Percentiles rank a stretch among this genome's conserved stretches.
These are phyloP conservation scores for Penicillium manginii DNA, from an alignment of 495 filamentous ascomycete genomes.

Conservation along the genomic window DNA sequence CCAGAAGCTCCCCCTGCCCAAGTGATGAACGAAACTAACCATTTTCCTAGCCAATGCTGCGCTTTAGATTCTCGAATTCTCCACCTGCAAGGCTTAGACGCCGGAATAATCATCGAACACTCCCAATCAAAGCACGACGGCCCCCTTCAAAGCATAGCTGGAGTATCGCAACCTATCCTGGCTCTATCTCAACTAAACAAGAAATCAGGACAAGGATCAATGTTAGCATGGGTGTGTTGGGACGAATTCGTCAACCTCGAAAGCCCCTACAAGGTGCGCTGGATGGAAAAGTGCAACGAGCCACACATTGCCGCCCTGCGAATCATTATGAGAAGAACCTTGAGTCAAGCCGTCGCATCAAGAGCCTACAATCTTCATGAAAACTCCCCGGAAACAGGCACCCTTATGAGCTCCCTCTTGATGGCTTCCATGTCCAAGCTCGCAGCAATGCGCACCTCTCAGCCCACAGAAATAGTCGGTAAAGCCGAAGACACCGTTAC, in stretches of 20 bases:
- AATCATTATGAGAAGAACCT: conserved; percentile 24
- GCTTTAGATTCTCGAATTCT: background rate
- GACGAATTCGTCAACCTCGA: conserved; percentile 34
- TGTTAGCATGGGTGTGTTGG: conserved; percentile 36
- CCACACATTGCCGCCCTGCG: conserved; percentile 28
- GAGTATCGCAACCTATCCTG: background rate
- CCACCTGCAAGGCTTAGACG: background rate
- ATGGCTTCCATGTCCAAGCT: conserved; percentile 34
- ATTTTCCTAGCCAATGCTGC: background rate
- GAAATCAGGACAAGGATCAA: conserved; percentile 22
- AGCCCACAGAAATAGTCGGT: conserved; percentile 10
- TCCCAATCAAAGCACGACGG: background rate
- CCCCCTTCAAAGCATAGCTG: background rate
- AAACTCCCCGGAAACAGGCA: background rate
- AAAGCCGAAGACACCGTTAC: conserved; percentile 30
- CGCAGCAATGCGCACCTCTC: conserved; percentile 27
- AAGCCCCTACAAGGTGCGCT: conserved; percentile 27
- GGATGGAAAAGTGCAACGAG: conserved; percentile 35
- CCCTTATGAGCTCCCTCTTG: background rate
- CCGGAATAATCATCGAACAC: background rate
- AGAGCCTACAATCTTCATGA: background rate
- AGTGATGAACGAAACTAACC: background rate
- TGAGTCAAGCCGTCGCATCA: background rate
- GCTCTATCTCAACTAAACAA: background rate
- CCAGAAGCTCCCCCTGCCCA: no score